Conservation (phyloP, 768 basidiomycete genomes). For the Multifurca ochricompacta region DNA sequence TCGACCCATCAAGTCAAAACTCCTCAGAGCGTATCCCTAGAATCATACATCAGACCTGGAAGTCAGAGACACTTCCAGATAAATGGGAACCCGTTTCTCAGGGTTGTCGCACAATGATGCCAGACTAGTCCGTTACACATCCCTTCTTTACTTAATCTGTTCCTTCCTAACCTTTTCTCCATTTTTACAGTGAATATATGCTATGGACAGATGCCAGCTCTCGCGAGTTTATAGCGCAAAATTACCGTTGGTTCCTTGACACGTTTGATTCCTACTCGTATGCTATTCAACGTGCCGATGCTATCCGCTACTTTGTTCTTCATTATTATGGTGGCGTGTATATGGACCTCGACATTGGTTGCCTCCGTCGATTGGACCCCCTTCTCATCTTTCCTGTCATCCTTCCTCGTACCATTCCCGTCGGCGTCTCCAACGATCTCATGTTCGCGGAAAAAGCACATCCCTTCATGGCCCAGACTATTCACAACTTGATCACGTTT, state of each 20-base stretch:
- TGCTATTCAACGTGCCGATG: slow-evolving; percentile 91
- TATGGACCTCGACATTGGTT: slow-evolving; percentile 95
- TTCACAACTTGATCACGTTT: slow-evolving; percentile 84
- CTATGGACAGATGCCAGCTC: slow-evolving; percentile 94
- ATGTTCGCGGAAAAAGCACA: slow-evolving; percentile 84
- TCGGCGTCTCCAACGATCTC: slow-evolving; percentile 96
- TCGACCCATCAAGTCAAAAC: slow-evolving; percentile 54
- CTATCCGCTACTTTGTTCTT: slow-evolving; percentile 96
- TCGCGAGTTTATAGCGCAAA: slow-evolving; percentile 77
- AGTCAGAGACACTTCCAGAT: slow-evolving; percentile 74
- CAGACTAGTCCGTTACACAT: slow-evolving; percentile 75
- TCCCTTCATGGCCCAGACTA: slow-evolving; percentile 87
- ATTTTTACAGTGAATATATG: slow-evolving; percentile 72
- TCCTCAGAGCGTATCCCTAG: slow-evolving; percentile 77
- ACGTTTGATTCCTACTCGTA: slow-evolving; percentile 91
- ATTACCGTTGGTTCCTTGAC: slow-evolving; percentile 90
- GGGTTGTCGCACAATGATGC: slow-evolving; percentile 84
- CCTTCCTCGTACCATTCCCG: slow-evolving; percentile 91
- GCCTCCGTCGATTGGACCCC: slow-evolving; percentile 77
- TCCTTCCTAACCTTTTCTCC: slow-evolving; percentile 11
- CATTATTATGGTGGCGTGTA: slow-evolving; percentile 94
- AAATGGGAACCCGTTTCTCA: slow-evolving; percentile 78
- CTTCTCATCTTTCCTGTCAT: slow-evolving; percentile 82
- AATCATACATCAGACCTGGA: slow-evolving; percentile 99
- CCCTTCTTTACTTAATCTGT: neutral